Base-by-base conservation (phyloP, 176 grass and related monocot genomes). In the Elymus sibiricus region DNA sequence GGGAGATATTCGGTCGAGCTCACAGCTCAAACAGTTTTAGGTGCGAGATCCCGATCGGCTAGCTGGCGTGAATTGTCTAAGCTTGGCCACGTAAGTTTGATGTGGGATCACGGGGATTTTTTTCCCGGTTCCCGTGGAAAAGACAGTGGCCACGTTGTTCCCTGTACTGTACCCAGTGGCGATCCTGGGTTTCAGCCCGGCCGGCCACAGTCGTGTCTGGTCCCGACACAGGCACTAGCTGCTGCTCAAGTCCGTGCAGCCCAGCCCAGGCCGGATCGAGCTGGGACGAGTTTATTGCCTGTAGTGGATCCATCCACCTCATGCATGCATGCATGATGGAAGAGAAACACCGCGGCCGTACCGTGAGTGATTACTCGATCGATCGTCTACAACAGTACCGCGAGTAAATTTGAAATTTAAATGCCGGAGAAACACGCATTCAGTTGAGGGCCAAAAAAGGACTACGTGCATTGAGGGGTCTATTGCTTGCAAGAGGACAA, bases 81-180 rank as follows among this genome's bases (percentile, higher is more conserved):
- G 49, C 49, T 17, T 53, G 49, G 49, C 16, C 49, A 39, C 38
- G 38, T 43, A 43, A 16, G 15, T 46, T 14, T 3, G 47, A 2
- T 51, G 16, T 43, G 40, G 40, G 46, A 16, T 49, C 46, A 49
- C 49, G 49, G 16, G 49, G 74, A 5, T 16, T 27, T 76, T 34
- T 5, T 14, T 4, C 46, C 74, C 46, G 74, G 74, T 76, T 76
- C 74, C 74, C 74, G 46, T 55, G 44, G 74, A 22, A 55, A 76
- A 76, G 74, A 55, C 43, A 75, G 25, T 11, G 10, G 40, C 17
- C 76, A 76, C 58, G 87, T 85, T 85, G 8, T 44, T 58, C 32
- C n/a, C 76, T 59, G 77, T 85, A 27, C 86, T n/a, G 24, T 25
- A 74, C 43, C 72, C 4, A 47, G 44, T 5, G 2, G 9, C 4